Conservation (phyloP, 768 basidiomycete genomes). For the Boletus huronensis region DNA sequence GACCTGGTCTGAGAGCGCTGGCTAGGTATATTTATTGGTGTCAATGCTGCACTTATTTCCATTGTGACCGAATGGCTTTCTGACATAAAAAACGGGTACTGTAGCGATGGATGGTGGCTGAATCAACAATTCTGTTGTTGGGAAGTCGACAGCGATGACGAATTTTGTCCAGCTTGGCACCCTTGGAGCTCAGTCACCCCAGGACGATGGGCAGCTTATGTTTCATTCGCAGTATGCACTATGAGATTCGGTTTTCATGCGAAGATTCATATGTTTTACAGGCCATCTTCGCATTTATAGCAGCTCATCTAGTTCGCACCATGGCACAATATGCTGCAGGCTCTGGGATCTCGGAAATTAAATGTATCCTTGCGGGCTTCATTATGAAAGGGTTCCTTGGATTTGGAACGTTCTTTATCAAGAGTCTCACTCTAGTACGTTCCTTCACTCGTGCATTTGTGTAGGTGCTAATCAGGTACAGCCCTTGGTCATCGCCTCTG, state of each 20-base stretch:
- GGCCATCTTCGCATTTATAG: constrained; percentile 79
- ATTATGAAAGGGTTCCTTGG: constrained; percentile 95
- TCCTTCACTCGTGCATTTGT: background rate
- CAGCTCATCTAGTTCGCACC: constrained; percentile 83
- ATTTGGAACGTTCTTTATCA: constrained; percentile 86
- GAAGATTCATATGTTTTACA: constrained; percentile 31
- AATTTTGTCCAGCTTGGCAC: constrained; percentile 88
- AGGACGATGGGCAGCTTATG: constrained; percentile 81
- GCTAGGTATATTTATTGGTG: constrained; percentile 83
- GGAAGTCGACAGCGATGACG: constrained; percentile 84
- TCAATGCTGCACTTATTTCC: constrained; percentile 92
- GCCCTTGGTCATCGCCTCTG: constrained; percentile 97
- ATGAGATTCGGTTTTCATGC: background rate
- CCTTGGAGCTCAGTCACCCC: constrained; percentile 74
- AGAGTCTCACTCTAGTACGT: constrained; percentile 87
- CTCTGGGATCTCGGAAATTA: constrained; percentile 98
- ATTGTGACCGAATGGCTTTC: constrained; percentile 97
- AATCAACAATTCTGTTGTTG: constrained; percentile 98
- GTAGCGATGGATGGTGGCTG: constrained; percentile 96
- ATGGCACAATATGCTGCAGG: constrained; percentile 96
- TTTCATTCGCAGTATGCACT: constrained; percentile 78
- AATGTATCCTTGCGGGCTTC: constrained; percentile 95
- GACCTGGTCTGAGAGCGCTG: constrained; percentile 1
- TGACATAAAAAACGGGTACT: constrained; percentile 97
- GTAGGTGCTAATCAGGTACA: constrained; percentile 33